Percentiles rank a stretch among this genome's conserved stretches.
Conservation (phyloP, 768 basidiomycete species). For the Podaxis carcinomalis region DNA sequence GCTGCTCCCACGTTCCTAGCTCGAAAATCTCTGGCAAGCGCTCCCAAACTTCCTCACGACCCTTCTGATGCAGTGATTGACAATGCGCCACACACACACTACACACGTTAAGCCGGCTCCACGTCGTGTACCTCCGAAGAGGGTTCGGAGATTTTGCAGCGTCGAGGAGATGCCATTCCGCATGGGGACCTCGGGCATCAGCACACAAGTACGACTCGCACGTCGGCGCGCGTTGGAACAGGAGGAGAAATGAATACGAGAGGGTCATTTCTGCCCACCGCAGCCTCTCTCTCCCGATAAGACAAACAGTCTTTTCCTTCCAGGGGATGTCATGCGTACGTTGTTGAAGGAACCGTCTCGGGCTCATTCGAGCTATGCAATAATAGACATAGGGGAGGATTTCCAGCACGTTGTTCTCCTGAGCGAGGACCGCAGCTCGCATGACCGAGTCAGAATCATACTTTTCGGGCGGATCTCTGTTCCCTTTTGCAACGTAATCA, state of each 20-base stretch:
- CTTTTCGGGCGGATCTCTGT: slow-evolving; percentile 18
- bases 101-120: slow-evolving; percentile 33
- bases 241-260: slow-evolving; percentile 38
- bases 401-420: slow-evolving; percentile 31
- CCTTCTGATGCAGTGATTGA: slow-evolving; percentile 26
- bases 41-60: slow-evolving; percentile 36
- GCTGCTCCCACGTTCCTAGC: slow-evolving; percentile 31
- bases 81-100: slow-evolving; percentile 26
- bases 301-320: slow-evolving; percentile 33
- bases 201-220: slow-evolving; percentile 29
- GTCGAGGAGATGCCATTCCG: slow-evolving; percentile 41
- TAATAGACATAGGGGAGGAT: slow-evolving; percentile 48
- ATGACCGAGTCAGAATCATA: slow-evolving; percentile 38
- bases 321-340: slow-evolving; percentile 32
- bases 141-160: slow-evolving; percentile 31
- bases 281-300: slow-evolving; percentile 38
- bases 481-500: slow-evolving; percentile 27
- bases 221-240: slow-evolving; percentile 28
- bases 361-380: slow-evolving; percentile 39
- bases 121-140: slow-evolving; percentile 28
- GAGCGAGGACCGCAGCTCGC: slow-evolving; percentile 40
- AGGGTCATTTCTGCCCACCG: slow-evolving; percentile 36
- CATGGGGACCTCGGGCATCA: slow-evolving; percentile 32
- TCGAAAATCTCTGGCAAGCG: slow-evolving; percentile 34
- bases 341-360: slow-evolving; percentile 33